phyloP scores from a whole-genome alignment of 345 rosid species.

The Mangifera indica region DNA sequence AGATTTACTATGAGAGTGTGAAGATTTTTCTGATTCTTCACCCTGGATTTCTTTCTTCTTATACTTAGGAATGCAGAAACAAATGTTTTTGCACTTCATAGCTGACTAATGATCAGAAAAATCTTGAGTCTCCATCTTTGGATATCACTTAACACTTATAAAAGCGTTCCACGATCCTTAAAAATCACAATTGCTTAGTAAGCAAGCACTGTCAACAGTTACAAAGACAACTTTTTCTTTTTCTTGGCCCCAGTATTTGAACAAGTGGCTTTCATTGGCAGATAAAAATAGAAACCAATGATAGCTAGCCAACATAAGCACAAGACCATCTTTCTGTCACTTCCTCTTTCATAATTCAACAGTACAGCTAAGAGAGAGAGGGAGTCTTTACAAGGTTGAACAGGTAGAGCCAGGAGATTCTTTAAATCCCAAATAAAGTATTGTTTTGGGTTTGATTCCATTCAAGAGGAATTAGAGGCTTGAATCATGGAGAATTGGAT shows the following conservation, averaged over 20 bases:
- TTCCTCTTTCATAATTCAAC: not conserved
- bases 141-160: not conserved
- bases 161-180: not conserved
- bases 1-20: not conserved
- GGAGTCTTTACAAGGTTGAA: not conserved
- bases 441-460: not conserved
- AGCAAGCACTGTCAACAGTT: constrained; percentile 11
- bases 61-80: constrained; percentile 22
- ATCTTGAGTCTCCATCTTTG: not conserved
- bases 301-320: constrained; percentile 1
- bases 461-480: not conserved
- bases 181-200: not conserved
- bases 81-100: constrained; percentile 16
- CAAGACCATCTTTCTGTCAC: not conserved
- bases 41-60: constrained; percentile 16
- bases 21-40: constrained; percentile 15
- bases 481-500: constrained; percentile 3
- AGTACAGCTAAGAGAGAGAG: not conserved
- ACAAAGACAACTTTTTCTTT: not conserved
- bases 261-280: not conserved
- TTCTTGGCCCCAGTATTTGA: not conserved
- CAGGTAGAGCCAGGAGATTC: not conserved
- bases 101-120: not conserved
- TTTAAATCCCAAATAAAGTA: too few species aligned
- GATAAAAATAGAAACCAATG: constrained; percentile 1